Conservation (phyloP, 1,139 yeast species). For the Spathaspora sp. region DNA sequence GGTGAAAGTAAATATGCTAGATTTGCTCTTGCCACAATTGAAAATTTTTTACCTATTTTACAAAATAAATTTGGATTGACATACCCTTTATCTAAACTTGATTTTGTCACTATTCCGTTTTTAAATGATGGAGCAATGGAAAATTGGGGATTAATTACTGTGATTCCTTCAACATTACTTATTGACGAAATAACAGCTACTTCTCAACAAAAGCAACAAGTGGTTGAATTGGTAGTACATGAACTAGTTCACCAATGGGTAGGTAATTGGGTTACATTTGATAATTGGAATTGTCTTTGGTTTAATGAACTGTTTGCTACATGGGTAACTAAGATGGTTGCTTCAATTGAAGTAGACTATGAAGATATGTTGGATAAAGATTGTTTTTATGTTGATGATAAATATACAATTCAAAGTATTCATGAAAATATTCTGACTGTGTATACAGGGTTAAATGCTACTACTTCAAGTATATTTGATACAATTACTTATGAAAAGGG, state of each 20-base stretch:
- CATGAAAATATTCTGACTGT: conserved; percentile 27
- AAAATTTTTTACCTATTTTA: conserved; percentile 46
- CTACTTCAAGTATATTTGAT: conserved; percentile 44
- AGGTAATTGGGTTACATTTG: conserved; percentile 66
- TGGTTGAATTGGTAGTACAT: conserved; percentile 62
- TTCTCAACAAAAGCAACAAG: conserved; percentile 21
- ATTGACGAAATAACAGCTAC: conserved; percentile 24
- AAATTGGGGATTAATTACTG: conserved; percentile 67
- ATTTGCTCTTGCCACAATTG: conserved; percentile 44
- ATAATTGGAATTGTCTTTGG: conserved; percentile 69
- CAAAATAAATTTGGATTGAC: conserved; percentile 38
- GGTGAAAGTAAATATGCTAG: conserved; percentile 49
- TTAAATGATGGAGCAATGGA: conserved; percentile 79
- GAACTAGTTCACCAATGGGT: conserved; percentile 79
- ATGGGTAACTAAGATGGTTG: conserved; percentile 38
- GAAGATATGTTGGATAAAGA: conserved; percentile 44
- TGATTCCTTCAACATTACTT: conserved; percentile 51
- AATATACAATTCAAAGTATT: conserved; percentile 24
- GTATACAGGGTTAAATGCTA: conserved; percentile 33
- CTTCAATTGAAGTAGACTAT: conserved; percentile 12
- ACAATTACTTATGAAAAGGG: conserved; percentile 65
- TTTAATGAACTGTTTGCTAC: conserved; percentile 77
- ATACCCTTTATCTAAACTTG: conserved; percentile 63
- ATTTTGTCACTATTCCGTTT: conserved; percentile 65
- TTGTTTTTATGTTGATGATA: conserved; percentile 26